phyloP scores from a whole-genome alignment of 768 basidiomycete genomes.

The Xerocomellus chrysenteron region DNA sequence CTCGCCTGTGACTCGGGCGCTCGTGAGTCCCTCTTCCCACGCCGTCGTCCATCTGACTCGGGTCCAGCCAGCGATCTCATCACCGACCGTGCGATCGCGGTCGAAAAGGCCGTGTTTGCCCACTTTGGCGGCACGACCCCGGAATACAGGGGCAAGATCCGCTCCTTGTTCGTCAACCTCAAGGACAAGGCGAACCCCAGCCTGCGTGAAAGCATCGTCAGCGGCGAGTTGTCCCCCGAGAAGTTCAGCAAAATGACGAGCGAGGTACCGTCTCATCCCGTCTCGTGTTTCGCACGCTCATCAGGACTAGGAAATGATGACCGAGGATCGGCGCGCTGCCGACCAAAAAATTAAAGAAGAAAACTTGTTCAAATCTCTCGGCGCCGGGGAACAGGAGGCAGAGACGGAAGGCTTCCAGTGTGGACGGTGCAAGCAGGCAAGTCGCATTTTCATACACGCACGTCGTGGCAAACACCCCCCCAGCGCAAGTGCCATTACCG shows the following conservation, averaged over 20 bases:
- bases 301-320: constrained; percentile 82
- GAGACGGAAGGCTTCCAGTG: constrained; percentile 99
- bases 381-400: constrained; percentile 85
- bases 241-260: constrained; percentile 80
- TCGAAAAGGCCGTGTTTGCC: constrained; percentile 66
- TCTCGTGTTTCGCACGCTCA: neutral
- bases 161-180: constrained; percentile 87
- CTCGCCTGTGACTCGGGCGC: constrained; percentile 83
- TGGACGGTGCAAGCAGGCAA: constrained; percentile 84
- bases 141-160: constrained; percentile 75
- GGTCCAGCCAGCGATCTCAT: constrained; percentile 66
- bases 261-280: constrained; percentile 46
- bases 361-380: constrained; percentile 89
- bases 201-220: constrained; percentile 80
- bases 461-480: neutral
- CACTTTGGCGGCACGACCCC: constrained; percentile 45
- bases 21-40: constrained; percentile 54
- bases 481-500: constrained; percentile 88
- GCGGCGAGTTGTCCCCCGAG: constrained; percentile 70
- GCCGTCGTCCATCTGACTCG: constrained; percentile 6
- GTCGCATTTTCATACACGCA: constrained; percentile 10
- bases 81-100: constrained; percentile 57
- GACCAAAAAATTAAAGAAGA: constrained; percentile 80
- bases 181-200: constrained; percentile 94
- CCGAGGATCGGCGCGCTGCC: constrained; percentile 83